A percentile compares a stretch with the other conserved stretches of the same genome.
These are phyloP conservation scores for Penicillium psychrofluorescens DNA, from an alignment of 495 filamentous ascomycete species.

Conservation along the genomic window DNA sequence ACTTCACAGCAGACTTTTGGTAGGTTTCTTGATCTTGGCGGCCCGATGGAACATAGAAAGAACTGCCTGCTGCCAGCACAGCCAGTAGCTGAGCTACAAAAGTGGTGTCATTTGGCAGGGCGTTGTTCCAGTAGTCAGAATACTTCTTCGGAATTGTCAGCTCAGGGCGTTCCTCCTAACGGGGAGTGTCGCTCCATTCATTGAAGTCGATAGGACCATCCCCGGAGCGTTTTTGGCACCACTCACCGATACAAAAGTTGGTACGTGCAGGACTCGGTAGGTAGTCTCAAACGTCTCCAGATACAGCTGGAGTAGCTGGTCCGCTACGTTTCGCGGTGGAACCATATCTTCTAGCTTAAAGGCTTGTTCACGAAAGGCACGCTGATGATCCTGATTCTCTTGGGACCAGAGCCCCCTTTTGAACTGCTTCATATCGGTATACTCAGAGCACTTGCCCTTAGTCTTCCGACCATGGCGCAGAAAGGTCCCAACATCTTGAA, in stretches of 20 bases:
- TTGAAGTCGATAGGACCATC: too few species aligned
- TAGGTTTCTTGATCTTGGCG: constrained; percentile 17
- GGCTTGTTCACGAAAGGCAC: constrained; percentile 33
- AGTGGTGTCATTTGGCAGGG: constrained; percentile 19
- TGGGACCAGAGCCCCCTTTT: constrained; percentile 24
- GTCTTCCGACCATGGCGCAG: constrained; percentile 26
- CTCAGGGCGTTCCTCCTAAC: too few species aligned
- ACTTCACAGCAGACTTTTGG: constrained; percentile 31
- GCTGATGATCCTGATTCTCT: constrained; percentile 28
- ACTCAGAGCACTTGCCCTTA: constrained; percentile 19
- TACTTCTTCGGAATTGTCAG: constrained; percentile 29
- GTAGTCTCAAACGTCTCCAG: constrained; percentile 50
- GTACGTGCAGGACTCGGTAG: constrained; percentile 50
- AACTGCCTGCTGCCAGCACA: constrained; percentile 46
- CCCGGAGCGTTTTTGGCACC: too few species aligned
- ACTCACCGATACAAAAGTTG: constrained; percentile 35
- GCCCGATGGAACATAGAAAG: constrained; percentile 27
- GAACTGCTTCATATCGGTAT: constrained; percentile 24
- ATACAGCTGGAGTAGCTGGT: constrained; percentile 47
- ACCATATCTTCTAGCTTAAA: constrained; percentile 35
- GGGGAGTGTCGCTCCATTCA: too few species aligned
- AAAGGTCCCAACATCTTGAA: constrained; percentile 38
- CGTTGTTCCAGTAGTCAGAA: constrained; percentile 38
- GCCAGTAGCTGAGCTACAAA: constrained; percentile 46
- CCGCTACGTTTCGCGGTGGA: constrained; percentile 40